A percentile compares a stretch with the other conserved stretches of the same genome.
These are phyloP conservation scores for Myxozyma kluyveri DNA, from an alignment of 805 yeast genomes.

Conservation along the genomic window DNA sequence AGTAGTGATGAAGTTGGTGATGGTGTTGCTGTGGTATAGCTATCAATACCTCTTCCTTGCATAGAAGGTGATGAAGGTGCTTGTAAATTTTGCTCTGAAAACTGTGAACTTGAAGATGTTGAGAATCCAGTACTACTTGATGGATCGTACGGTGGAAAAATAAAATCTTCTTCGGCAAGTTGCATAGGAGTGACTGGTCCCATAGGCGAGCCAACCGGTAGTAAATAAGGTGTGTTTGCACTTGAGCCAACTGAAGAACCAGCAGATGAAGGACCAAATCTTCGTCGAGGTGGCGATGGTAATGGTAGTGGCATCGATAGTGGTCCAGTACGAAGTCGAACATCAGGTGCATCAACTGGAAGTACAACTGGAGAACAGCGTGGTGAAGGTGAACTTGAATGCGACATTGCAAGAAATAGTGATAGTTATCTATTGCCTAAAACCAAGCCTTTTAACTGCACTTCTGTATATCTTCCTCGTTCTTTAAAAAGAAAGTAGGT, in stretches of 20 bases:
- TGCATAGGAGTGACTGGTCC: slow-evolving; percentile 30
- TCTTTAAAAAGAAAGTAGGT: too few relatives aligned
- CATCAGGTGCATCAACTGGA: not conserved
- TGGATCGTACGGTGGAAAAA: slow-evolving; percentile 7
- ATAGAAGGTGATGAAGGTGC: not conserved
- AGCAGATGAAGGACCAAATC: not conserved
- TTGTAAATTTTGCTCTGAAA: too few relatives aligned
- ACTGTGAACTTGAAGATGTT: not conserved
- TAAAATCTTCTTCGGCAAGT: slow-evolving; percentile 28
- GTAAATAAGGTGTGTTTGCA: slow-evolving; percentile 23
- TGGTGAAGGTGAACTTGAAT: not conserved
- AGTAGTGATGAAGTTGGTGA: not conserved
- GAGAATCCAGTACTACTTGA: not conserved
- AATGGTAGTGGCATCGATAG: not conserved
- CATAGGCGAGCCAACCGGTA: slow-evolving; percentile 24
- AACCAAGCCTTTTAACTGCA: too few relatives aligned
- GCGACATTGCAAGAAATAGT: not conserved
- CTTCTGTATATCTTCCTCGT: too few relatives aligned
- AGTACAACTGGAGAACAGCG: not conserved
- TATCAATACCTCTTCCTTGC: not conserved
- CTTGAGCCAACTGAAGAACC: not conserved
- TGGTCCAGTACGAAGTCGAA: not conserved
- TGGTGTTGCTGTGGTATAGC: not conserved
- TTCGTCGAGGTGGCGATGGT: not conserved
- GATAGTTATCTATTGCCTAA: too few relatives aligned